A percentile compares a stretch with the other conserved stretches of the same genome.
Conservation (phyloP, 2,329 filamentous ascomycete species). For the Colletotrichum spinosum region DNA sequence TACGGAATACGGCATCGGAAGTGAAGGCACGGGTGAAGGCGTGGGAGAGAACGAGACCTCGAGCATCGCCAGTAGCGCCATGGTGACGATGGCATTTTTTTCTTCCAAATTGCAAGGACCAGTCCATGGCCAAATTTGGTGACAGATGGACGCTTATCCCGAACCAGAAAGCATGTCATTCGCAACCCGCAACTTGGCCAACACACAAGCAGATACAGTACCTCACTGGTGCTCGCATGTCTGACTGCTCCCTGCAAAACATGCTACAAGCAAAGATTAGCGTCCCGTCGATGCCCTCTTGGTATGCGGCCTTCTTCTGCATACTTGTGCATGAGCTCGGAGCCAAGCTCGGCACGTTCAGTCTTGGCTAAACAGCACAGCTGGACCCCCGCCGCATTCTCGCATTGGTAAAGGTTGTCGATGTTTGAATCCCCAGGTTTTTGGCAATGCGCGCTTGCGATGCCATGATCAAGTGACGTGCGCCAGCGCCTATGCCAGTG, state of each 20-base stretch:
- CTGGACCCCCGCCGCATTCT: conserved; percentile 18
- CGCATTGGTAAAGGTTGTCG: conserved; percentile 13
- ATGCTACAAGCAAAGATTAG: not conserved
- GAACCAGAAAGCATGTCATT: not conserved
- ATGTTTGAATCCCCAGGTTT: conserved; percentile 6
- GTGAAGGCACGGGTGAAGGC: not conserved
- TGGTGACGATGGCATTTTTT: conserved; percentile 5
- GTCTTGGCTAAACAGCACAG: conserved; percentile 23
- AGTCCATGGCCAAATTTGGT: not conserved
- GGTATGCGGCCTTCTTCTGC: conserved; percentile 21
- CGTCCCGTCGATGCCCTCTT: conserved; percentile 7
- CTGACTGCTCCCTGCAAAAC: too few relatives aligned
- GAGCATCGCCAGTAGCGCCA: too few relatives aligned
- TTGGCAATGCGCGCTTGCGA: not conserved
- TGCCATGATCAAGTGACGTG: too few relatives aligned
- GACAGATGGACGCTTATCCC: conserved; percentile 24
- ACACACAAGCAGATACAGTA: too few relatives aligned
- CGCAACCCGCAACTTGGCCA: not conserved
- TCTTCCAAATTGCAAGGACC: too few relatives aligned
- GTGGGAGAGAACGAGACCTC: not conserved
- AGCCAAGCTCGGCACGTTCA: conserved; percentile 35
- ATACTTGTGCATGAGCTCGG: conserved; percentile 32
- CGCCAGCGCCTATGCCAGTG: too few relatives aligned
- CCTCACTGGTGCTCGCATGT: too few relatives aligned
- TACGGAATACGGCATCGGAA: not conserved